phyloP scores from a whole-genome alignment of 2,329 filamentous ascomycete species.

The Knufia fluminis region DNA sequence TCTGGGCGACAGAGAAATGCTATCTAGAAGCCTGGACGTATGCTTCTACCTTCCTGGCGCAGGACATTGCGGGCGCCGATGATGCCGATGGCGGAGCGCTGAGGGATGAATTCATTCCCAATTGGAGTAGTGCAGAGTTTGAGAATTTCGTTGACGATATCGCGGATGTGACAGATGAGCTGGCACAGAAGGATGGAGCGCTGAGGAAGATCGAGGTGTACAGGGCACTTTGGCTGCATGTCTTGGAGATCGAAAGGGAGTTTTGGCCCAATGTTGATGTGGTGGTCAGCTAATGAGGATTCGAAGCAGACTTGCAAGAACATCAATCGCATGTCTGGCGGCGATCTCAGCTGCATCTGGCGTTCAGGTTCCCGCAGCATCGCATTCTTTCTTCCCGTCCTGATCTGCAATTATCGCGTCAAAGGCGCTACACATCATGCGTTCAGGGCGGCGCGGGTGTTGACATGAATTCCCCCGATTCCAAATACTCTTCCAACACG shows the following conservation, averaged over 20 bases:
- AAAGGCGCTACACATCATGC: too few relatives aligned
- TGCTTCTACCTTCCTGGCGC: conserved; percentile 22
- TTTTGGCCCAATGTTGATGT: conserved; percentile 50
- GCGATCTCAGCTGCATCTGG: too few relatives aligned
- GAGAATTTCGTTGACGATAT: conserved; percentile 49
- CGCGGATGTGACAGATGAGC: conserved; percentile 46
- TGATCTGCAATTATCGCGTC: too few relatives aligned
- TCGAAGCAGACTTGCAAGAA: too few relatives aligned
- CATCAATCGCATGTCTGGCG: too few relatives aligned
- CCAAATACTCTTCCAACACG: too few relatives aligned
- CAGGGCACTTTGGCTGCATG: conserved; percentile 40
- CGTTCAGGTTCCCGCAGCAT: too few relatives aligned
- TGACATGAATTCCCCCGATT: too few relatives aligned
- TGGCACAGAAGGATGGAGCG: conserved; percentile 38
- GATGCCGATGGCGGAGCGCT: conserved; percentile 58
- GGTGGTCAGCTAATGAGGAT: too few relatives aligned
- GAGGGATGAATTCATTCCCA: conserved; percentile 56
- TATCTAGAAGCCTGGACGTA: conserved; percentile 52
- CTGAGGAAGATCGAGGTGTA: conserved; percentile 30
- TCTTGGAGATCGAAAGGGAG: conserved; percentile 46
- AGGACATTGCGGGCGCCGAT: background rate
- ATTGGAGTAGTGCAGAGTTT: conserved; percentile 58
- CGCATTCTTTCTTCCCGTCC: too few relatives aligned
- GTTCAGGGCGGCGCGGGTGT: too few relatives aligned
- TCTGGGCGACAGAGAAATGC: conserved; percentile 66